These are phyloP conservation scores for Leccinum pellstonianum DNA, from an alignment of 768 basidiomycete species.

Conservation along the genomic window DNA sequence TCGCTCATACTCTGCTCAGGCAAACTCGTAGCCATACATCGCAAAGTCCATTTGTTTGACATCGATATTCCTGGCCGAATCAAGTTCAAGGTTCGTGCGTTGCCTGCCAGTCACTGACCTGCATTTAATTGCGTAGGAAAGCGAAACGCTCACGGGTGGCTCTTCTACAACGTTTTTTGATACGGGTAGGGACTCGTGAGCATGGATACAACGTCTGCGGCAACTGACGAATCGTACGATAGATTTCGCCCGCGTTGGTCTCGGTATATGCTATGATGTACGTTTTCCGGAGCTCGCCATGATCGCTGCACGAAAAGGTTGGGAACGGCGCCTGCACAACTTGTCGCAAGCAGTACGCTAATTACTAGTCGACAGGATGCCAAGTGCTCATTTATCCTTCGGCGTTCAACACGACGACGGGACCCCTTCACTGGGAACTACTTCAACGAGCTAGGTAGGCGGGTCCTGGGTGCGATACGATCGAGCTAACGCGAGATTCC, in stretches of 20 bases:
- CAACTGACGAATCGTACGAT: not conserved
- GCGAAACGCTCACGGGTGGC: constrained; percentile 83
- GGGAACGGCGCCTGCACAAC: constrained; percentile 8
- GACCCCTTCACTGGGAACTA: constrained; percentile 94
- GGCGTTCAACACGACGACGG: constrained; percentile 95
- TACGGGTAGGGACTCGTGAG: constrained; percentile 56
- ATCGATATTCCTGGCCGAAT: constrained; percentile 95
- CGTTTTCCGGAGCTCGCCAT: constrained; percentile 93
- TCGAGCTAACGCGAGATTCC: constrained; percentile 8
- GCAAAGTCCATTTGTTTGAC: constrained; percentile 96
- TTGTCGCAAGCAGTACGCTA: not conserved
- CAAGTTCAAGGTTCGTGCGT: constrained; percentile 68
- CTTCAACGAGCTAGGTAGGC: constrained; percentile 78
- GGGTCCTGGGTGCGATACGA: not conserved
- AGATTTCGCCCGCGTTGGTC: constrained; percentile 97
- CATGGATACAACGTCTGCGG: not conserved
- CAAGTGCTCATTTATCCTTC: constrained; percentile 88
- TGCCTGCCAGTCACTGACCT: not conserved
- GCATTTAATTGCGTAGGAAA: constrained; percentile 57
- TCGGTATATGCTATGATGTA: constrained; percentile 96
- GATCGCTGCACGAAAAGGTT: constrained; percentile 85
- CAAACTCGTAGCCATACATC: constrained; percentile 80
- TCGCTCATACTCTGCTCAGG: constrained; percentile 44
- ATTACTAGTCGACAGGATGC: constrained; percentile 53
- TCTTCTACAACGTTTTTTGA: constrained; percentile 75